A percentile compares a stretch with the other conserved stretches of the same genome.
Conservation (phyloP, 805 yeast species). For the Candida maesae region DNA sequence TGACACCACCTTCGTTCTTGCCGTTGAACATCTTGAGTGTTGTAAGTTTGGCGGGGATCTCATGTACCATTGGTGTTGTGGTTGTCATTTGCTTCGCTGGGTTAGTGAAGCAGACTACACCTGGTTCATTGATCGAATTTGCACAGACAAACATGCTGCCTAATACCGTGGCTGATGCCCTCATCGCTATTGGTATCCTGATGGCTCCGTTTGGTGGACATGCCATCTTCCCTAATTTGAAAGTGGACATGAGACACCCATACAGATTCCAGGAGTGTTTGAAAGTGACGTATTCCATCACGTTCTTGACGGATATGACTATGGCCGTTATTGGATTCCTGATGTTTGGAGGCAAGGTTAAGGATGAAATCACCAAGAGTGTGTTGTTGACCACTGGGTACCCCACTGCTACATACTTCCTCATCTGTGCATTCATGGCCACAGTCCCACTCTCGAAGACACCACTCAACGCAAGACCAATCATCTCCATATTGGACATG, state of each 20-base stretch:
- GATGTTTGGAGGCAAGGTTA: slow-evolving; percentile 73
- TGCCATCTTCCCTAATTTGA: slow-evolving; percentile 72
- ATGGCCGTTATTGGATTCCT: slow-evolving; percentile 67
- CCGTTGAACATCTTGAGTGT: slow-evolving; percentile 73
- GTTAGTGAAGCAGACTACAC: slow-evolving; percentile 49
- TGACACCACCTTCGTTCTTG: slow-evolving; percentile 79
- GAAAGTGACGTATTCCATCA: slow-evolving; percentile 54
- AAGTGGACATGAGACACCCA: slow-evolving; percentile 69
- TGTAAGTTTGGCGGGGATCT: slow-evolving; percentile 65
- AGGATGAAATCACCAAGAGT: slow-evolving; percentile 76
- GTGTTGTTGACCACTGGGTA: slow-evolving; percentile 63
- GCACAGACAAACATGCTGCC: slow-evolving; percentile 73
- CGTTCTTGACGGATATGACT: slow-evolving; percentile 54
- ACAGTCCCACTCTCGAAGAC: slow-evolving; percentile 79
- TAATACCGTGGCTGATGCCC: slow-evolving; percentile 41
- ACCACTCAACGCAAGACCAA: slow-evolving; percentile 80
- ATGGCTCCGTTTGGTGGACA: slow-evolving; percentile 88
- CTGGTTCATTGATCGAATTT: slow-evolving; percentile 69
- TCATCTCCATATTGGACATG: slow-evolving; percentile 64
- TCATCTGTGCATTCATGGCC: slow-evolving; percentile 69
- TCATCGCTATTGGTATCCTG: slow-evolving; percentile 61
- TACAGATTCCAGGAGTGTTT: slow-evolving; percentile 50
- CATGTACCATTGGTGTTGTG: slow-evolving; percentile 65
- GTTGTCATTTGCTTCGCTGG: slow-evolving; percentile 60
- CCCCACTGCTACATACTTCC: slow-evolving; percentile 56